These are phyloP conservation scores for Podila horticola DNA, from an alignment of 192 early-diverging fungal genomes.

Conservation along the genomic window DNA sequence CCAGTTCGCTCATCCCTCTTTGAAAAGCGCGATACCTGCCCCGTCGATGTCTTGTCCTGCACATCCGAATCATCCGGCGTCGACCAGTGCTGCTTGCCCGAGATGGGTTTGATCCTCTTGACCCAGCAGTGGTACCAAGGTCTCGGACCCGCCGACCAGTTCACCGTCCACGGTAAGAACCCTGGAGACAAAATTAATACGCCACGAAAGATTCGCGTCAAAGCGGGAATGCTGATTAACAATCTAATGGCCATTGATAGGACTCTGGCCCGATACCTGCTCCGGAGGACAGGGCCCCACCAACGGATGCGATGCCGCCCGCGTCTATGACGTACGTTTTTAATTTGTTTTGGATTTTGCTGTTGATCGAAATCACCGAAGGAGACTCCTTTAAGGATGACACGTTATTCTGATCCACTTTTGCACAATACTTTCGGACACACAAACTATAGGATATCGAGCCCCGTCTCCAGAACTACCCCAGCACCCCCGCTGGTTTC, in stretches of 20 bases:
- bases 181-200: no score
- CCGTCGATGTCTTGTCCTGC: conserved; percentile 47
- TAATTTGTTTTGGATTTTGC: not conserved
- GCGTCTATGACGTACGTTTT: conserved; percentile 59
- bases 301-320: conserved; percentile 69
- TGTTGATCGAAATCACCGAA: not conserved
- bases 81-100: conserved; percentile 63
- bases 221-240: no score
- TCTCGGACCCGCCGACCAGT: conserved; percentile 65
- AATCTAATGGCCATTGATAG: no score
- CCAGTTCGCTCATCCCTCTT: conserved; percentile 7
- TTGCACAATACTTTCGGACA: not conserved
- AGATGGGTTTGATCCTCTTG: conserved; percentile 61
- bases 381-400: not conserved
- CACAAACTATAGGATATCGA: conserved; percentile 50
- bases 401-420: no score
- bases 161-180: conserved; percentile 72
- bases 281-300: conserved; percentile 51
- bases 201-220: no score
- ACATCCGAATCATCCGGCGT: conserved; percentile 21
- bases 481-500: conserved; percentile 44
- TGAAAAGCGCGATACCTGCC: conserved; percentile 12
- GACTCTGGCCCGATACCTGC: conserved; percentile 77
- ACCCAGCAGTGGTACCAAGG: conserved; percentile 69
- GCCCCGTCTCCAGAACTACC: conserved; percentile 55